Evolutionary conservation across 176 grass and related monocot species (phyloP), one percentile per base, ranked within the genome.

Genomic region (Saccharum officinarum): DNA sequence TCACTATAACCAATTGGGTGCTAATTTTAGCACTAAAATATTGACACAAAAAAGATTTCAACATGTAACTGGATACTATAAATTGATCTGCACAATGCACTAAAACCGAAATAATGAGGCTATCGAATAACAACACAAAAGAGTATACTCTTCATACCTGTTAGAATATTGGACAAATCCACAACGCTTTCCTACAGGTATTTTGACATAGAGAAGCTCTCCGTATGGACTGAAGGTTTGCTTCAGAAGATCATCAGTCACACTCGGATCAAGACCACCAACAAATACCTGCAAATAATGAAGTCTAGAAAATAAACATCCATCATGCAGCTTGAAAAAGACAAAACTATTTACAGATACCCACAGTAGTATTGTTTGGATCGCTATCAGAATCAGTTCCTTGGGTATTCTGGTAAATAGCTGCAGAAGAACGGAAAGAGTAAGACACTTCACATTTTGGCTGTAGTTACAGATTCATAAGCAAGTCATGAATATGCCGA

Each of bases 141-240:
- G 45, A 40, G 45, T 11, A 55, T 59, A 36, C 7, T 10, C 38
- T 20, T 31, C 14, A 45, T 42, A 89, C 91, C 91, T 92, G 75
- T 71, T 86, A 30, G 73, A 82, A 92, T 81, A 94, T 69, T 83
- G 84, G 39, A 94, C 89, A 84, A 94, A 94, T 30, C 92, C 92
- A 42, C 78, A 89, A 9, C 83, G 81, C 55, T 94, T 94, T 41
- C 89, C 92, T 59, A 75, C 72, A 50, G 89, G 89, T 82, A 91
- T 89, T 55, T 82, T 94, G 1, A 91, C 92, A 82, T 86, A 62
- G 23, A 86, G 73, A 69, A 94, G 38, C 50, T 94, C 92, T 55
- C 92, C 92, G 78, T 87, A 91, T 23, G 73, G 92, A 69, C 71
- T 66, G 72, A 94, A 94, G 34, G 72, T 57, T 87, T 91, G 80